Evolutionary conservation across 192 early-diverging fungal species (phyloP).

Genomic region (Backusella macrospora): DNA sequence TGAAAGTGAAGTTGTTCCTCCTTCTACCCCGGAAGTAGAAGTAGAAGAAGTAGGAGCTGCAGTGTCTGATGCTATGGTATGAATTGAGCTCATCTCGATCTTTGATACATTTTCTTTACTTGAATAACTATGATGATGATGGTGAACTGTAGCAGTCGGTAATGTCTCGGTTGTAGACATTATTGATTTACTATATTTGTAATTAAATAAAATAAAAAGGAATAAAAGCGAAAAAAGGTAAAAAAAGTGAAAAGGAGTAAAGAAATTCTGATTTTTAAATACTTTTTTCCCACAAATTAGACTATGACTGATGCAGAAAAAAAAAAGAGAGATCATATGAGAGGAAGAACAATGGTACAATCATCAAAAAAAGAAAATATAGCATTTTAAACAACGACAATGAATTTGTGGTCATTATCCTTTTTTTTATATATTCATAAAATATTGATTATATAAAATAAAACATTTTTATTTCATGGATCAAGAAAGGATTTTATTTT

Average conservation of each 20-base stretch:
- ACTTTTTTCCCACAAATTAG: too few relatives aligned
- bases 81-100: constrained; percentile 3
- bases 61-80: neutral
- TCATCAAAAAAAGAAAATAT: neutral
- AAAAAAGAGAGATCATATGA: neutral
- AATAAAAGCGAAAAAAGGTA: neutral
- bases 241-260: neutral
- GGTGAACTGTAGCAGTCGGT: neutral
- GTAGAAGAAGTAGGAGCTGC: neutral
- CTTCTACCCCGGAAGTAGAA: neutral
- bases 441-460: neutral
- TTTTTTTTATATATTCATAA: constrained; percentile 26
- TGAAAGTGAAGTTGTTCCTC: neutral
- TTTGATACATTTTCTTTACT: neutral
- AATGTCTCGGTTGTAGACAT: constrained; percentile 14
- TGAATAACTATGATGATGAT: neutral
- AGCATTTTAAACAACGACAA: neutral
- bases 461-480: too few relatives aligned
- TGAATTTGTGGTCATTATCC: constrained; percentile 29
- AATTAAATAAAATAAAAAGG: neutral
- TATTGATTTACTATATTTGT: neutral
- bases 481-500: too few relatives aligned
- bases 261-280: too few relatives aligned
- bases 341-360: too few relatives aligned
- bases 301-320: neutral